Evolutionary conservation across 1,284 basidiomycete species (phyloP), one percentile per base, ranked within the genome.

Genomic region (Coniophora puteana): DNA sequence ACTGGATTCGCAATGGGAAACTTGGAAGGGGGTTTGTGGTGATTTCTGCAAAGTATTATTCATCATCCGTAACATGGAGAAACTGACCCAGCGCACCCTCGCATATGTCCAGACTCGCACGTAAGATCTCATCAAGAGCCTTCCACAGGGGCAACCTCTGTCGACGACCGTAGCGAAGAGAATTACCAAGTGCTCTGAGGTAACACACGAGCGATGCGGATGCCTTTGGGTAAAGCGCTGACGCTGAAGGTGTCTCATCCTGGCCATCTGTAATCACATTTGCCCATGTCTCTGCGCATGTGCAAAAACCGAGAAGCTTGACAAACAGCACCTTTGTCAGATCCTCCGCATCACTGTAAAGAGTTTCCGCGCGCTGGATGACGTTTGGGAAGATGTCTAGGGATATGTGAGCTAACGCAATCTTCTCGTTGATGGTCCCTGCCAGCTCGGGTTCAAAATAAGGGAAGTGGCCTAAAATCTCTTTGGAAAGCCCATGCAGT

Each of bases 341-440:
- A 27, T 66, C 63, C 12, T 66, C 63, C 7, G 68, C 54, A n/a
- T 63, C 65, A 25, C 61, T 54, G 50, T 75, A 79, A 17, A 83
- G 59, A 11, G 67, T 71, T 23, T 75, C 71, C 17, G 77, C 71
- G 27, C 68, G 68, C 47, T 57, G 55, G 6, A 74, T 65, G 22
- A 74, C 69, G 36, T 69, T 65, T 46, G 67, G 63, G 36, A 83
- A 64, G 38, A 81, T 62, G 21, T 77, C 69, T 36, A 86, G 60
- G 7, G 74, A 70, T 13, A 69, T 57, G 24, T 78, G 71, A 2
- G 72, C 72, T 42, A 84, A 61, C 38, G 65, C 69, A 39, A 79
- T 64, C 48, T 76, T 78, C 53, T 83, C 80, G 48, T 75, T 68
- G 47, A 78, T 64, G 7, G 69, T 67, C 78, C 80, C 84, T 18